Evolutionary conservation across 192 early-diverging fungal genomes (phyloP).

Genomic region (Irineochytrium annulatum): DNA sequence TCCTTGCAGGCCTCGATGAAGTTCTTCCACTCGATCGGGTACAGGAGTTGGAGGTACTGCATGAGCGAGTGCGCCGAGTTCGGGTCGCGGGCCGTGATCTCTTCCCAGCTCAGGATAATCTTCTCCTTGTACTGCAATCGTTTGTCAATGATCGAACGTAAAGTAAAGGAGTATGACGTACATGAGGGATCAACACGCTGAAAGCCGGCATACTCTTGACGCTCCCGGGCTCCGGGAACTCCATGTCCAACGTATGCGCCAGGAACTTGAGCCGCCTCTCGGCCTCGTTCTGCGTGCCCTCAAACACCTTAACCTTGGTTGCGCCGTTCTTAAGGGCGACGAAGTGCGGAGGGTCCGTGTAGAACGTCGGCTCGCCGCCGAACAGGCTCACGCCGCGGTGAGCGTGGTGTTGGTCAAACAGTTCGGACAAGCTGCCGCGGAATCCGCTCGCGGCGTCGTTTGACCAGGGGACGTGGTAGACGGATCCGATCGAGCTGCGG

Average conservation of each 20-base stretch:
- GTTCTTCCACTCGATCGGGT: slow-evolving; percentile 80
- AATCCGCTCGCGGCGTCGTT: too few relatives aligned
- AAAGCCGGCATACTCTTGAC: slow-evolving; percentile 66
- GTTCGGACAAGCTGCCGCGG: neutral
- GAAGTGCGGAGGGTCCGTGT: neutral
- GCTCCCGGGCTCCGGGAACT: slow-evolving; percentile 55
- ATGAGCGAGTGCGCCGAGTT: slow-evolving; percentile 1
- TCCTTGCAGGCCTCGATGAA: slow-evolving; percentile 82
- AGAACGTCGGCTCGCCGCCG: neutral
- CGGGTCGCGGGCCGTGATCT: slow-evolving; percentile 6
- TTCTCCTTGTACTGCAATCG: slow-evolving; percentile 12
- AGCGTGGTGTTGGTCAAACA: too few relatives aligned
- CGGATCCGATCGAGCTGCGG: too few relatives aligned
- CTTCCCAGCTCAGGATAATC: slow-evolving; percentile 6
- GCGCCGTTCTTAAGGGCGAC: neutral
- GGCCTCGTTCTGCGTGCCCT: neutral
- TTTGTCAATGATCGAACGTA: neutral
- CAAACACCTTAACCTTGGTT: neutral
- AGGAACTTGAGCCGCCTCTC: neutral
- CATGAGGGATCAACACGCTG: slow-evolving; percentile 76
- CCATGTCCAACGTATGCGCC: neutral
- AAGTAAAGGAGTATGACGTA: slow-evolving; percentile 21
- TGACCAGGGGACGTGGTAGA: too few relatives aligned
- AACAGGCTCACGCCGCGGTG: too few relatives aligned
- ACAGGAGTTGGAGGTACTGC: slow-evolving; percentile 13